Percentiles rank a stretch among this genome's conserved stretches.
phyloP scores from a whole-genome alignment of 2,329 filamentous ascomycete genomes.

The Diaporthe sp. region DNA sequence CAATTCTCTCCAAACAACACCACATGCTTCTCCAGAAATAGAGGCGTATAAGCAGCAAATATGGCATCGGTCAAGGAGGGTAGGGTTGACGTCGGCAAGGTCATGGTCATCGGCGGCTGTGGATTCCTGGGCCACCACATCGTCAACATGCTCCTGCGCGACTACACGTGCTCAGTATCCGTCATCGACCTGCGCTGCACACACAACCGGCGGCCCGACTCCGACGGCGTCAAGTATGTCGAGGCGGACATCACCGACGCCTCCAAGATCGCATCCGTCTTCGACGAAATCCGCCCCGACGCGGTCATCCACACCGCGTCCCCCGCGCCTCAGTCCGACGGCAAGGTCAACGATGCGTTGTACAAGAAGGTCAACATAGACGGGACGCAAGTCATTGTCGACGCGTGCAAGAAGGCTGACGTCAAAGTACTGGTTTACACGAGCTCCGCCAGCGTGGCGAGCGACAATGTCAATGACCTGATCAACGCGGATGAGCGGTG shows the following conservation, averaged over 20 bases:
- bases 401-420: conserved; percentile 76
- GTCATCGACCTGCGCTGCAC: conserved; percentile 81
- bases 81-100: conserved; percentile 70
- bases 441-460: conserved; percentile 87
- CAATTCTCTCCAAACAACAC: background rate
- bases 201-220: conserved; percentile 73
- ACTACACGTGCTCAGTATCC: conserved; percentile 71
- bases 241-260: conserved; percentile 83
- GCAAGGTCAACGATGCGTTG: conserved; percentile 69
- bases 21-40: background rate
- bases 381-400: conserved; percentile 83
- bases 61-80: conserved; percentile 52
- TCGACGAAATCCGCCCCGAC: conserved; percentile 78
- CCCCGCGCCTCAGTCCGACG: conserved; percentile 69
- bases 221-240: conserved; percentile 74
- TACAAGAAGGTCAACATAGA: conserved; percentile 90
- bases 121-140: conserved; percentile 89
- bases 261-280: conserved; percentile 71
- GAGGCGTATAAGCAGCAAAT: background rate
- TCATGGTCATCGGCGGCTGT: conserved; percentile 86
- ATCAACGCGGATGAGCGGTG: conserved; percentile 88
- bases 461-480: conserved; percentile 84
- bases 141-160: conserved; percentile 78
- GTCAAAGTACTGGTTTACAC: conserved; percentile 92
- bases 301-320: conserved; percentile 94